A percentile compares a stretch with the other conserved stretches of the same genome.
phyloP scores from a whole-genome alignment of 176 grass and related monocot genomes.

The Alopecurus myosuroides region DNA sequence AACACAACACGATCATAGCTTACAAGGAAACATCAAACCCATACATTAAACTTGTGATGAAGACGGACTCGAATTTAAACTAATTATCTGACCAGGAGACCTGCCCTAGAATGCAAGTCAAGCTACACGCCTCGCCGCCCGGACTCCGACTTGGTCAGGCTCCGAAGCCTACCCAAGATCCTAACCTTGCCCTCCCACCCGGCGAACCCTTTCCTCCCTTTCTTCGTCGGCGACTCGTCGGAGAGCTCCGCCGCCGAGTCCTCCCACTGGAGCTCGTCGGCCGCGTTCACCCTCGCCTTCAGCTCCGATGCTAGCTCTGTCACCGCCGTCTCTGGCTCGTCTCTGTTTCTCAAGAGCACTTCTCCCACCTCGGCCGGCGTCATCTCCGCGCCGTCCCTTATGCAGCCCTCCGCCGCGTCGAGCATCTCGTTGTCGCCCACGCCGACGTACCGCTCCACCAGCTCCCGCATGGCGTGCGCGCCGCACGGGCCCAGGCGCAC shows the following conservation, averaged over 20 bases:
- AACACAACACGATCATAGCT: not conserved
- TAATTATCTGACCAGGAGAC: not conserved
- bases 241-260: conserved; percentile 63
- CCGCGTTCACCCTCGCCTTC: conserved; percentile 31
- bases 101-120: conserved; percentile 14
- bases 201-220: conserved; percentile 44
- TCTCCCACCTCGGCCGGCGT: conserved; percentile 92
- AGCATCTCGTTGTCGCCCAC: conserved; percentile 51
- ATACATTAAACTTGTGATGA: not conserved
- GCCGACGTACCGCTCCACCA: conserved; percentile 60
- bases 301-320: conserved; percentile 67
- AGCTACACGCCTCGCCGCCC: conserved; percentile 64
- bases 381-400: conserved; percentile 69
- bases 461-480: conserved; percentile 65
- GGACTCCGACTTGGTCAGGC: conserved; percentile 94
- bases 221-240: conserved; percentile 75
- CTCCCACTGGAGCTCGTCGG: conserved; percentile 41
- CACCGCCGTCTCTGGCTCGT: conserved; percentile 64
- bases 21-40: not conserved
- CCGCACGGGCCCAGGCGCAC: conserved; percentile 73
- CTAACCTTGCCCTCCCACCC: conserved; percentile 89
- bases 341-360: conserved; percentile 77
- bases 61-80: not conserved
- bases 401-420: conserved; percentile 39
- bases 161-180: conserved; percentile 74